A percentile compares a stretch with the other conserved stretches of the same genome.
phyloP scores from a whole-genome alignment of 768 basidiomycete genomes.

The Mrakia hoshinonis region DNA sequence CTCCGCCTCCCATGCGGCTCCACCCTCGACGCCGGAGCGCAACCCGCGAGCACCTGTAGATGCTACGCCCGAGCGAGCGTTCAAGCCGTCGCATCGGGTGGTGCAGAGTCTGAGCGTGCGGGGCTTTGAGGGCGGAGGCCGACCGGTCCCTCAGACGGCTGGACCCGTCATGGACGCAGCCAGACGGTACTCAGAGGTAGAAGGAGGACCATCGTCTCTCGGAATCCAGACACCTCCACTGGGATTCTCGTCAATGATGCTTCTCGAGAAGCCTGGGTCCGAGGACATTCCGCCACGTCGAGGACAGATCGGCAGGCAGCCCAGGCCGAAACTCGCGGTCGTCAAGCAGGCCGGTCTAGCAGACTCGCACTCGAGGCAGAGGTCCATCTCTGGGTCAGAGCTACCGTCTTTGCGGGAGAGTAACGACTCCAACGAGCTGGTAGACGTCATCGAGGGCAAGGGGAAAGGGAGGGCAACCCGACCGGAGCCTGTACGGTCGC shows the following conservation, averaged over 20 bases:
- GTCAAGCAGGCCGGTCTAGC: neutral
- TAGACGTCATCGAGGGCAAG: neutral
- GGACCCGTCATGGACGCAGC: neutral
- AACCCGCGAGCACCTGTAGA: neutral
- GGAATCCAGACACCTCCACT: neutral
- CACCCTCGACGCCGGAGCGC: neutral
- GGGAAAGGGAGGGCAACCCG: conserved; percentile 1
- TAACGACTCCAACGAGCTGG: neutral
- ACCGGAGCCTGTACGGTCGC: conserved; percentile 4
- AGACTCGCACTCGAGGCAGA: conserved; percentile 4
- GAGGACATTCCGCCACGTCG: conserved; percentile 8
- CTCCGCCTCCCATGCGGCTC: neutral
- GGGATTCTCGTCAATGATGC: neutral
- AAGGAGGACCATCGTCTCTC: neutral
- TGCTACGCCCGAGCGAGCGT: neutral
- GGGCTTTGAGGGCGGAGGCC: neutral
- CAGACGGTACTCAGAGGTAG: neutral
- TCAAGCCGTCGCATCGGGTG: conserved; percentile 18
- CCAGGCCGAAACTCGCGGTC: neutral
- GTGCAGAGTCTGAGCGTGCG: conserved; percentile 23
- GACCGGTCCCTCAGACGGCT: conserved; percentile 10
- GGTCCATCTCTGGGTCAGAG: conserved; percentile 11
- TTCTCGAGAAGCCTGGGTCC: conserved; percentile 9
- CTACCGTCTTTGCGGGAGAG: neutral
- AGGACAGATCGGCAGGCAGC: conserved; percentile 13